Base-by-base conservation (phyloP, 2,329 filamentous ascomycete genomes). In the Tolypocladium tundrense region DNA sequence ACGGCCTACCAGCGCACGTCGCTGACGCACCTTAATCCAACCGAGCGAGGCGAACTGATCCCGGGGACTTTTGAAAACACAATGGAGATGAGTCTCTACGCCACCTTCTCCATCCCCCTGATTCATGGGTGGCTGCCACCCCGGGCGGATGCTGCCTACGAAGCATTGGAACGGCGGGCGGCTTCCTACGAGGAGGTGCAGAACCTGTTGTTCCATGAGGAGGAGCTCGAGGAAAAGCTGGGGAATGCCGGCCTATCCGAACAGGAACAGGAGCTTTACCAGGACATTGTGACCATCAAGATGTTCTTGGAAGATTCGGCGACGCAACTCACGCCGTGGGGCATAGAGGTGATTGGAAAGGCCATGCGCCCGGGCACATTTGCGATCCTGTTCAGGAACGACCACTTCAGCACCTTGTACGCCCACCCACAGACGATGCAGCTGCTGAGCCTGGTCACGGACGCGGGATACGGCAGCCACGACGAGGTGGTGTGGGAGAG, bases 401-500 rank as follows among this genome's bases (percentile, higher is more conserved):
- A 99, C 68, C 94, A 99, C 70, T 99, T 99, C 68, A 91, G 91
- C 48, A 97, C 93, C 0, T 72, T 99, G 0, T 96, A 96, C 72
- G 90, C 92, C 60, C 91, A 97, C 65, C 91, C 93, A 0, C 77
- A 86, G 51, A 90, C 87, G 0, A 79, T 84, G 45, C 82, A 89
- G 63, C 79, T 97, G 1, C 83, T 93, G 62, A 91, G 89, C 0
- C 76, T 99, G 3, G 91, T 99, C 16, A 97, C 94, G 0, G 94
- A 99, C 69, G 88, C 91, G 33, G 94, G 94, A 1, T 99, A 96
- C 67, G 86, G 88, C 13, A 83, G 80, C 11, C 91, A 97, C 64
- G 88, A 91, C 19, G 93, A 97, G 69, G 86, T 99, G 14, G 90
- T 99, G 0, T 99, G 94, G 94, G 94, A 99, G 72, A 94, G 88